Percentiles rank a stretch among this genome's conserved stretches.
phyloP scores from a whole-genome alignment of 805 yeast genomes.

The Hanseniaspora hatyaiensis region DNA sequence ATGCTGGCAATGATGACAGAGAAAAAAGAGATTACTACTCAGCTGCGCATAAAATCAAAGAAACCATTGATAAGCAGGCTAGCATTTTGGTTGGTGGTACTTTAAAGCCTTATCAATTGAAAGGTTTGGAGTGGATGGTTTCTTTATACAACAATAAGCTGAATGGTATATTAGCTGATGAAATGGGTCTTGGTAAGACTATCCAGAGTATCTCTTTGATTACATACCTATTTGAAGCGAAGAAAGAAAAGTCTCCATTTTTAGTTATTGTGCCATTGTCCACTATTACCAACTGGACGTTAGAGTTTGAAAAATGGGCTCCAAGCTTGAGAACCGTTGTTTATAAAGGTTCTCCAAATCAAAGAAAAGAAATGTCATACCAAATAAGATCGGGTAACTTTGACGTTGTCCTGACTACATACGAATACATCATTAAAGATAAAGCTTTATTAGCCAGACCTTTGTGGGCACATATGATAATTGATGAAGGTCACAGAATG shows the following conservation, averaged over 20 bases:
- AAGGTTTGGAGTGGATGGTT: constrained; percentile 98
- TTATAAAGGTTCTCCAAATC: constrained; percentile 67
- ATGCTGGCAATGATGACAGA: constrained; percentile 39
- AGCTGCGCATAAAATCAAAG: constrained; percentile 67
- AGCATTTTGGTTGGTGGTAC: constrained; percentile 61
- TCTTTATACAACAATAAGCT: constrained; percentile 86
- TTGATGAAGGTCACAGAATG: constrained; percentile 87
- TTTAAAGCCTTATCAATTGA: constrained; percentile 71
- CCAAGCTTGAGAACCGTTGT: constrained; percentile 61
- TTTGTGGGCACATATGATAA: constrained; percentile 76
- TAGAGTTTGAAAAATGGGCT: constrained; percentile 83
- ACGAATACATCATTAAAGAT: constrained; percentile 70
- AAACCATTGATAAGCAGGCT: constrained; percentile 57
- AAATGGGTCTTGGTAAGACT: constrained; percentile 98
- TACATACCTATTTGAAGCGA: constrained; percentile 56
- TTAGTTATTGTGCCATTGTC: constrained; percentile 75
- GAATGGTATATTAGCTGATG: constrained; percentile 96
- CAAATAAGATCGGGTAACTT: constrained; percentile 59
- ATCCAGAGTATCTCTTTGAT: constrained; percentile 67
- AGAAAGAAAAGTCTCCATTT: constrained; percentile 56
- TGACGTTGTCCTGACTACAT: constrained; percentile 67
- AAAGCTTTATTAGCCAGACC: constrained; percentile 57
- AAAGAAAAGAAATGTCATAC: constrained; percentile 53
- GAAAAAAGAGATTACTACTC: constrained; percentile 69
- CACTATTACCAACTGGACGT: constrained; percentile 73